Base-by-base conservation (phyloP, 306 rosid genomes). In the Castanea sativa region DNA sequence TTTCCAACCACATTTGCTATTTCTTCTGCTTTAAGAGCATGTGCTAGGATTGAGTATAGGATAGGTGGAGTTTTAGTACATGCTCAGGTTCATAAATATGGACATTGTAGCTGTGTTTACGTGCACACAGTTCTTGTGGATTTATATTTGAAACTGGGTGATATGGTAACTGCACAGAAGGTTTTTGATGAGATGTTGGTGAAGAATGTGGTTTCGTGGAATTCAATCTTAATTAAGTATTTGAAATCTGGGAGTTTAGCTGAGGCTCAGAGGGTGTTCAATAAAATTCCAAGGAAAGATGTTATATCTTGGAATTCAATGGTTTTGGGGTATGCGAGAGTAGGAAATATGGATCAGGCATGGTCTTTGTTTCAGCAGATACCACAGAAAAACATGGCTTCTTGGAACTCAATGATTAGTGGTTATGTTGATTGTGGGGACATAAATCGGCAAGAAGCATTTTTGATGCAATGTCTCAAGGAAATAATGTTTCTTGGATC, bases 241-340 rank as follows among this genome's bases (percentile, higher is more conserved):
- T 73, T 89, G 67, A 90, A 83, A 79, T 84, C 76, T 61, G 92
- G 92, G 70, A 63, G 88, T 61, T 84, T 90, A 67, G 83, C 56
- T 57, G 80, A 78, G 74, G 92, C 92, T 74, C 82, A 55, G 29
- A 74, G 43, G 74, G 71, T 91, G 80, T 90, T 89, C 25, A 55
- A 86, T 67, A 79, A 80, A 79, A 88, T 93, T 83, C 93, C 97
- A 0, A 41, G 20, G 75, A 88, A 87, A 78, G 93, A 90, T 79
- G 89, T 86, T 12, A 78, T 89, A 76, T 91, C 98, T 30, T 91
- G 98, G 97, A 93, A 90, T 74, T 87, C 91, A 9, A 91, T 91
- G 89, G 55, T 93, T 68, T 85, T 90, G 4, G 92, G 91, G 61
- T 91, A 81, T 76, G 89, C 87, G 6, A 88, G 82, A 73, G 71